Percentiles rank a stretch among this genome's conserved stretches.
Evolutionary conservation across 148 eudicot genomes (phyloP).

Genomic region (Agrostemma githago): DNA sequence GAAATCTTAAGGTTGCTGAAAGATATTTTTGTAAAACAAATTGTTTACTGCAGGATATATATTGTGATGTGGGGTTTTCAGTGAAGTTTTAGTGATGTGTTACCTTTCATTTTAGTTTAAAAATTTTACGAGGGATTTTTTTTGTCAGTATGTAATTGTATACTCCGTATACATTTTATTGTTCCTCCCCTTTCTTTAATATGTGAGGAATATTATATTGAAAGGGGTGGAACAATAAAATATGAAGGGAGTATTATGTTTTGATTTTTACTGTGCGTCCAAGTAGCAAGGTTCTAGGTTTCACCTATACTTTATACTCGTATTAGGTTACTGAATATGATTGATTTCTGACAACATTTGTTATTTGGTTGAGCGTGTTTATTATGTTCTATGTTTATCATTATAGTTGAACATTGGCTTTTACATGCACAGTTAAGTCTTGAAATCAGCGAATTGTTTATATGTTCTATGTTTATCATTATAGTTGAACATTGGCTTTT

Average conservation of each 20-base stretch:
- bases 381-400: not conserved
- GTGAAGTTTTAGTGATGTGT: not conserved
- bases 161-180: no score
- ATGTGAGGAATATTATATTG: no score
- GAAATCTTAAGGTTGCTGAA: conserved; percentile 63
- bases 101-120: not conserved
- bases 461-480: not conserved
- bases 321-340: not conserved
- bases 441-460: no score
- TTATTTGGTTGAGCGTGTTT: not conserved
- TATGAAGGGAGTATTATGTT: not conserved
- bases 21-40: not conserved
- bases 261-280: not conserved
- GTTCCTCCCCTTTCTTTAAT: no score
- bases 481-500: not conserved
- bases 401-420: no score
- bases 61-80: not conserved
- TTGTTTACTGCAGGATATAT: not conserved
- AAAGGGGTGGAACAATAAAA: no score
- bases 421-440: no score
- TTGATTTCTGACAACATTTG: not conserved
- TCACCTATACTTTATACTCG: not conserved
- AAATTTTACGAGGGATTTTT: no score
- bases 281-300: not conserved
- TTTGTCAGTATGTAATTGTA: no score